Conservation (phyloP, 768 basidiomycete species). For the Hypholoma sublateritium region DNA sequence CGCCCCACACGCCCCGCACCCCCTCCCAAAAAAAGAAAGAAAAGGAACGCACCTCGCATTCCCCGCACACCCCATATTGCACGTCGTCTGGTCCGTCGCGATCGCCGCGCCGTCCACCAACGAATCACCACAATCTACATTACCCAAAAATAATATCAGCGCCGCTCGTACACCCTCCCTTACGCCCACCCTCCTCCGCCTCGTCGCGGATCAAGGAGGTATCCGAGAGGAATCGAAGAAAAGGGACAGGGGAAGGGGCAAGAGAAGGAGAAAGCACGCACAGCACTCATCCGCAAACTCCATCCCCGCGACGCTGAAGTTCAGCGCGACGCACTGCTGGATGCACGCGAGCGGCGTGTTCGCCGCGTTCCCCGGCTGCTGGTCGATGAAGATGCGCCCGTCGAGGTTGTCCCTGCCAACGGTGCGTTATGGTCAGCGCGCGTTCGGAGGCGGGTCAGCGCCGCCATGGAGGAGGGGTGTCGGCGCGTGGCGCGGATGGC, state of each 20-base stretch:
- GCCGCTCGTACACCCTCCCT: too few species aligned
- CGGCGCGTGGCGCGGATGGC: too few species aligned
- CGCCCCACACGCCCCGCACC: too few species aligned
- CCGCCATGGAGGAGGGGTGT: too few species aligned
- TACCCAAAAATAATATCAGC: too few species aligned
- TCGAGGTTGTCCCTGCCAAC: slow-evolving; percentile 52
- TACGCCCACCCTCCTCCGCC: too few species aligned
- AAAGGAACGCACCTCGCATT: slow-evolving; percentile 51
- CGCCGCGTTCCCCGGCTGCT: slow-evolving; percentile 23
- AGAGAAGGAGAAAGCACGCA: slow-evolving; percentile 23
- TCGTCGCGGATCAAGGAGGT: too few species aligned
- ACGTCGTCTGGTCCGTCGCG: slow-evolving; percentile 45
- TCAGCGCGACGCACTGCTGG: slow-evolving; percentile 47
- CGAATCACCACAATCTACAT: slow-evolving; percentile 67
- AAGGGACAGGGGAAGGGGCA: too few species aligned
- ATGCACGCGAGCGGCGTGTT: slow-evolving; percentile 69
- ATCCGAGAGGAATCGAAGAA: too few species aligned
- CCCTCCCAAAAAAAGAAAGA: neutral
- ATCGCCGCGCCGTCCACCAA: slow-evolving; percentile 60
- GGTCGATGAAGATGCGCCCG: slow-evolving; percentile 54
- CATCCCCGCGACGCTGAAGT: slow-evolving; percentile 66
- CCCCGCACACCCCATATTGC: slow-evolving; percentile 76
- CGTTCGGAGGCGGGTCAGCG: too few species aligned
- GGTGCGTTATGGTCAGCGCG: too few species aligned
- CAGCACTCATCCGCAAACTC: slow-evolving; percentile 61